These are phyloP conservation scores for Leccinum ambiguum DNA, from an alignment of 1,284 basidiomycete species.

Conservation along the genomic window DNA sequence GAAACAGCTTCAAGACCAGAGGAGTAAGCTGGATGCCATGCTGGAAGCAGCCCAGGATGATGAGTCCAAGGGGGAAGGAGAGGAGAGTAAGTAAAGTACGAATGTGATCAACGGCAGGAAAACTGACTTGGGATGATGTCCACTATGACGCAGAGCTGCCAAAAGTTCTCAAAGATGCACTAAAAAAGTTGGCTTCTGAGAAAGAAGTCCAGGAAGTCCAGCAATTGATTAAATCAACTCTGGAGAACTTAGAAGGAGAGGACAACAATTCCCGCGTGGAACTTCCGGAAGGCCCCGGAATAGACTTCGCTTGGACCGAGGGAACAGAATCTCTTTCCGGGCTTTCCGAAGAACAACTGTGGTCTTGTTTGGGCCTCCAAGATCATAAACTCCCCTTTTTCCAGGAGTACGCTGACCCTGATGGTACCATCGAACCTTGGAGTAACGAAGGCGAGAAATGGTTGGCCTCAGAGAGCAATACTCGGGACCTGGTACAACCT, in stretches of 20 bases:
- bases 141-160: neutral
- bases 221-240: neutral
- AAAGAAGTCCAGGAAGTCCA: neutral
- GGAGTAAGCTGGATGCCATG: too few relatives aligned
- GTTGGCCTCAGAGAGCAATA: neutral
- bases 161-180: neutral
- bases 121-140: neutral
- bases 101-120: neutral
- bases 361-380: neutral
- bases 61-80: neutral
- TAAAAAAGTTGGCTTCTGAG: neutral
- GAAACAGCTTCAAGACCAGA: too few relatives aligned
- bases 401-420: neutral
- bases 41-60: neutral
- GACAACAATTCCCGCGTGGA: neutral
- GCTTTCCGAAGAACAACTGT: neutral
- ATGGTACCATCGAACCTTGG: neutral
- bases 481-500: neutral
- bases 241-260: neutral
- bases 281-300: neutral
- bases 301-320: neutral
- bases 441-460: neutral
- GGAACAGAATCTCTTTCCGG: neutral
- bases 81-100: neutral
- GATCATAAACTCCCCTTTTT: neutral